Base-by-base conservation (phyloP, 2,329 filamentous ascomycete genomes). In the Emergomyces pasteurianus region DNA sequence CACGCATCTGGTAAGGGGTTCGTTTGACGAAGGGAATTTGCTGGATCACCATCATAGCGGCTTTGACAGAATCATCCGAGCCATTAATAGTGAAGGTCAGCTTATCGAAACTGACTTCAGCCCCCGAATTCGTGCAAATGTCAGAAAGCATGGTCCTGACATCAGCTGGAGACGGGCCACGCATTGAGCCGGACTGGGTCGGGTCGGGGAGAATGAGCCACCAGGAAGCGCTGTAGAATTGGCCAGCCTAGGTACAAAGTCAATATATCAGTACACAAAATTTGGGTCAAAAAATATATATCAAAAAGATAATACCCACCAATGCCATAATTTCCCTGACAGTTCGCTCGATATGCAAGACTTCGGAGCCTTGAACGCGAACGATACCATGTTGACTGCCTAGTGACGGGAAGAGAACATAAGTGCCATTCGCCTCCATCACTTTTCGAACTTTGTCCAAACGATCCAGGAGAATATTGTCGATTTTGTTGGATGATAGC, bases 181-280 rank as follows among this genome's bases (percentile, higher is more conserved):
- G 87, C 80, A 70, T 83, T 70, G 69, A 81, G 77, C 68, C 81
- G 74, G 65, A 74, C 69, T 84, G 83, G 16, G 78, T 77, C 43
- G 84, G 79, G 63, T 94, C 89, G 16, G 86, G 83, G 69, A 90
- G 86, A 70, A 91, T 87, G 66, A 96, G 88, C 83, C 90, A 95
- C 92, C 94, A 99, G 12, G 90, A 91, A 26, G 92, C 92, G 71
- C 90, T 94, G 77, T 99, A 99, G 74, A 97, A 99, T 77, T 99
- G 94, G 42, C 92, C 92, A 65, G 92, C 91, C 88, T 92, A 65
- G 14, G 49, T 46, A 7, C 2, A n/a, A 14, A 47, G 49, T 52
- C 16, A 31, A 26, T 34, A 52, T 34, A 34, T 43, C 16, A 43
- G 2, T 14, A 49, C 23, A 28, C 8, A 26, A 21, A 14, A 7